phyloP scores from a whole-genome alignment of 2,329 filamentous ascomycete genomes.

The Ascochyta viciae-villosae region DNA sequence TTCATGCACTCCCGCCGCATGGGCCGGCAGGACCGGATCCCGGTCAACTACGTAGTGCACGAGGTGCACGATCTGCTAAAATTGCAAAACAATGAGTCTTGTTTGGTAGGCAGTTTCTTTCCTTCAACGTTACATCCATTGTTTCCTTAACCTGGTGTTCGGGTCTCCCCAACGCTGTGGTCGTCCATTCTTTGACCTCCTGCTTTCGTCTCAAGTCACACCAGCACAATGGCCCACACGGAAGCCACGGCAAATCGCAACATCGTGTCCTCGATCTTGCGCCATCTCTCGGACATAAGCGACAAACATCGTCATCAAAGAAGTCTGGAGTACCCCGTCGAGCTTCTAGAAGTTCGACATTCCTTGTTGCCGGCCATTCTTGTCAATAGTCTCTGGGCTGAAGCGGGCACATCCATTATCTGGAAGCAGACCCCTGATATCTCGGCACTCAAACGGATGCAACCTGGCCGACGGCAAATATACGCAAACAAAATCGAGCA shows the following conservation, averaged over 20 bases:
- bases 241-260: slow-evolving; percentile 31
- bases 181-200: slow-evolving; percentile 16
- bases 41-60: slow-evolving; percentile 19
- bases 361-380: slow-evolving; percentile 41
- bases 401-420: slow-evolving; percentile 40
- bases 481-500: slow-evolving; percentile 43
- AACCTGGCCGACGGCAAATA: slow-evolving; percentile 31
- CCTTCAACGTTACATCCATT: slow-evolving; percentile 15
- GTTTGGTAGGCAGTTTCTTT: slow-evolving; percentile 1
- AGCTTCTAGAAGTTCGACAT: slow-evolving; percentile 45
- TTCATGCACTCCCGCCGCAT: slow-evolving; percentile 14
- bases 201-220: slow-evolving; percentile 7
- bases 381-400: slow-evolving; percentile 45
- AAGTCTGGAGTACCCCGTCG: slow-evolving; percentile 42
- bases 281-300: slow-evolving; percentile 40
- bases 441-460: slow-evolving; percentile 33
- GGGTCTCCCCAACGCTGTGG: slow-evolving; percentile 11
- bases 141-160: slow-evolving; percentile 14
- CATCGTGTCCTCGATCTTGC: slow-evolving; percentile 36
- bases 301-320: slow-evolving; percentile 41
- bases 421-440: slow-evolving; percentile 44
- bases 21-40: slow-evolving; percentile 17
- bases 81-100: slow-evolving; percentile 7
- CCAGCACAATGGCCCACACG: slow-evolving; percentile 33
- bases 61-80: slow-evolving; percentile 4